phyloP scores from a whole-genome alignment of 148 eudicot genomes.

The Rhododendron simsii region DNA sequence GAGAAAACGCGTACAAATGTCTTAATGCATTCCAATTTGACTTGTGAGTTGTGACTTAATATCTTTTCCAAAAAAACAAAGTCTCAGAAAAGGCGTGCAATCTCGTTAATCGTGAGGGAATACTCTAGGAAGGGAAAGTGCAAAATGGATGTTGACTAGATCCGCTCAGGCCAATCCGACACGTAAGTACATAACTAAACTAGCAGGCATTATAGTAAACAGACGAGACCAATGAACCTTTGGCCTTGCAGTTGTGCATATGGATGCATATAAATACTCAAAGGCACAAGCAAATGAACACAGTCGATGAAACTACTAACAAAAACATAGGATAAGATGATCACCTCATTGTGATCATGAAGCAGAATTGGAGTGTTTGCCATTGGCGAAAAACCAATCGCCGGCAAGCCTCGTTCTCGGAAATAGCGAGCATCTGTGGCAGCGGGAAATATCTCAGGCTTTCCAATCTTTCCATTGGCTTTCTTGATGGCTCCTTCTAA shows the following conservation, averaged over 20 bases:
- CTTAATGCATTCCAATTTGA: background rate
- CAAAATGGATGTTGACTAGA: background rate
- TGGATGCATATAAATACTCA: background rate
- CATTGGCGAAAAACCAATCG: constrained; percentile 97
- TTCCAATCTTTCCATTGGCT: constrained; percentile 63
- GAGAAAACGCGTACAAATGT: background rate
- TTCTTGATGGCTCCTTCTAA: constrained; percentile 64
- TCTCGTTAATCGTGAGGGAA: background rate
- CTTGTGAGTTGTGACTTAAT: background rate
- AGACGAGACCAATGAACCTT: background rate
- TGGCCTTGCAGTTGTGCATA: background rate
- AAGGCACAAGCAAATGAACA: background rate
- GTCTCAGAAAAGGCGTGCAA: background rate
- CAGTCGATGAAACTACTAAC: background rate
- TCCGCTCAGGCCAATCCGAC: background rate
- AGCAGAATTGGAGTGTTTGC: constrained; percentile 90
- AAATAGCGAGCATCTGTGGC: constrained; percentile 92
- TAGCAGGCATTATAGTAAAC: background rate
- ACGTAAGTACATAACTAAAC: background rate
- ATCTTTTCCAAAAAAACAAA: background rate
- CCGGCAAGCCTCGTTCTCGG: constrained; percentile 69
- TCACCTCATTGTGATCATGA: constrained; percentile 96
- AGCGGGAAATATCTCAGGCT: constrained; percentile 93
- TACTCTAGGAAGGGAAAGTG: background rate
- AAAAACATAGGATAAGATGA: constrained; percentile 6